Percentiles rank a stretch among this genome's conserved stretches.
Conservation (phyloP, 352 stramenopile species). For the Phytophthora sp. region DNA sequence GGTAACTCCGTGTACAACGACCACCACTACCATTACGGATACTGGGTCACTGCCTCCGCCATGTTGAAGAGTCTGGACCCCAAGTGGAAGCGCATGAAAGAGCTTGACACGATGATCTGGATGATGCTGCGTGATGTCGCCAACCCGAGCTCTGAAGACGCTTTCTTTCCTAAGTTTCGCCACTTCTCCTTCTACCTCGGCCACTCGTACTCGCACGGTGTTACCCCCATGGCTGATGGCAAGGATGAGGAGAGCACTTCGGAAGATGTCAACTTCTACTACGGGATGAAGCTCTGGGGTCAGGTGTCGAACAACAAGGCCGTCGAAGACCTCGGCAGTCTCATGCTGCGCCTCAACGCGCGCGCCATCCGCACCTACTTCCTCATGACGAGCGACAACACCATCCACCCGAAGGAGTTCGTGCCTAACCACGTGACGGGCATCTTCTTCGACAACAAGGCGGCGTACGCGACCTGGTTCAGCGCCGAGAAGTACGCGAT, state of each 20-base stretch:
- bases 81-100: conserved; percentile 49
- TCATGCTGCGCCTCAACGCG: conserved; percentile 73
- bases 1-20: conserved; percentile 84
- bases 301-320: conserved; percentile 55
- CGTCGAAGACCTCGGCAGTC: conserved; percentile 64
- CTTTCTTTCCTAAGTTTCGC: conserved; percentile 69
- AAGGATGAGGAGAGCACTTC: conserved; percentile 79
- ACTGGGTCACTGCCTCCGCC: conserved; percentile 66
- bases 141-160: conserved; percentile 57
- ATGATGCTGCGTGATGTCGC: conserved; percentile 75
- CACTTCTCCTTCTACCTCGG: conserved; percentile 76
- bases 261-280: conserved; percentile 82
- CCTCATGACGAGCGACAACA: conserved; percentile 66
- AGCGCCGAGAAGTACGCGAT: conserved; percentile 69
- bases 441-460: conserved; percentile 81
- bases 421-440: conserved; percentile 72
- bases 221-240: conserved; percentile 57
- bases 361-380: conserved; percentile 77
- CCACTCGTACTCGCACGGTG: too few species aligned
- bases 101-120: conserved; percentile 64
- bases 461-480: conserved; percentile 75
- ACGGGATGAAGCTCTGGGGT: conserved; percentile 78
- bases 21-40: conserved; percentile 84
- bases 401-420: conserved; percentile 65
- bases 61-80: conserved; percentile 68